Evolutionary conservation across 2,329 filamentous ascomycete species (phyloP), one percentile per base, ranked within the genome.

Genomic region (Arthrobotrys sphaeroides): DNA sequence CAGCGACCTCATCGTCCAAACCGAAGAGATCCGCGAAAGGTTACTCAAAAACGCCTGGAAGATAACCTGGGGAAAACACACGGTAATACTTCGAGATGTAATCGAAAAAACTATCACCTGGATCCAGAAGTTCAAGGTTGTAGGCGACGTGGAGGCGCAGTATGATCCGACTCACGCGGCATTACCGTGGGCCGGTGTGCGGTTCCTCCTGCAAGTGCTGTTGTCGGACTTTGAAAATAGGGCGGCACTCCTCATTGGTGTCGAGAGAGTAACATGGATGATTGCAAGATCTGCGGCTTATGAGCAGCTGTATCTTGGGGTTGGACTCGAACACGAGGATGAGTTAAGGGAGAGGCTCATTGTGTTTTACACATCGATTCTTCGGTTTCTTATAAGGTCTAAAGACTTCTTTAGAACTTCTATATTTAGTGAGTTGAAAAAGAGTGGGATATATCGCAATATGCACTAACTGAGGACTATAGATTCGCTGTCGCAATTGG

Each of bases 71-170:
- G 24, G 45, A 16, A 66, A 0, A 31, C 43, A 20, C 0, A 68
- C 80, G 20, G 20, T 60, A 22, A 79, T 81, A 43, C 51, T 81
- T 1, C 66, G 79, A n/a, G 81, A 82, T 68, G 42, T 81, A 7
- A 65, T 69, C 2, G 77, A 78, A 3, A 81, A 80, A 47, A 66
- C 80, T 3, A 36, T 75, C 5, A 57, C 7, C 1, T 81, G 78
- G 79, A 47, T 81, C 4, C 42, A 80, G n/a, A 80, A 78, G 51
- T 80, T 81, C 49, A 80, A 78, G 55, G 55, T 75, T 13, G 72
- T 81, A 28, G 79, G 80, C 1, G 80, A 81, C 61, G 55, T 77
- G 3, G 53, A 73, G 16, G 68, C 78, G 4, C 77, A 78, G 55
- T 78, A 78, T 61, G 79, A 81, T 43, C 78, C 79, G 10, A 67